Evolutionary conservation across 257 asterid species (phyloP).

Genomic region (Penstemon eatonii): DNA sequence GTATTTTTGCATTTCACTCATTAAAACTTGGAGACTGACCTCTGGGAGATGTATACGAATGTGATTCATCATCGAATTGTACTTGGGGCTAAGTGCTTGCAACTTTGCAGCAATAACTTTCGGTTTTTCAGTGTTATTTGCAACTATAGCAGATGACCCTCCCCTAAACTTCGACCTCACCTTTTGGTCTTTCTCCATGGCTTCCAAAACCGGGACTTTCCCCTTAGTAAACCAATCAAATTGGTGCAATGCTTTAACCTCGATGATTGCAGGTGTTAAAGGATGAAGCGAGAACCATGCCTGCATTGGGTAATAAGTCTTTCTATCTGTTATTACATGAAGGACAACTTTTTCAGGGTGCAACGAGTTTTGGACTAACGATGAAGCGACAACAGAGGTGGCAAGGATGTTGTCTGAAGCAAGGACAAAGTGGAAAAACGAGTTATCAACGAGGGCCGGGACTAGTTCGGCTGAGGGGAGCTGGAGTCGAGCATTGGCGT

Average conservation of each 20-base stretch:
- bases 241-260: slow-evolving; percentile 88
- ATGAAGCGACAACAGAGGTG: slow-evolving; percentile 86
- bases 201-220: slow-evolving; percentile 88
- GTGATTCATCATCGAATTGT: slow-evolving; percentile 89
- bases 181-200: slow-evolving; percentile 94
- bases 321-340: slow-evolving; percentile 77
- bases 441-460: slow-evolving; percentile 85
- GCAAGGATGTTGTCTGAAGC: slow-evolving; percentile 97
- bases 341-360: slow-evolving; percentile 70
- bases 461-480: slow-evolving; percentile 83
- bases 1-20: no score
- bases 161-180: slow-evolving; percentile 82
- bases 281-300: slow-evolving; percentile 96
- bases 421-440: slow-evolving; percentile 77
- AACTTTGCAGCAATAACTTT: slow-evolving; percentile 79
- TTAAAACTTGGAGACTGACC: slow-evolving; percentile 40
- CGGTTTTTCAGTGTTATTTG: slow-evolving; percentile 78
- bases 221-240: slow-evolving; percentile 96
- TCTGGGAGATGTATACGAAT: slow-evolving; percentile 92
- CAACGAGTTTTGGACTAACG: slow-evolving; percentile 70
- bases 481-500: slow-evolving; percentile 87
- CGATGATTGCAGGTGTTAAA: slow-evolving; percentile 70
- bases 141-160: slow-evolving; percentile 89
- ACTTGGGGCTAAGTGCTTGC: slow-evolving; percentile 96
- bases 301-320: slow-evolving; percentile 91